A percentile compares a stretch with the other conserved stretches of the same genome.
Conservation (phyloP, 2,329 filamentous ascomycete genomes). For the Gaeumannomyces tritici region DNA sequence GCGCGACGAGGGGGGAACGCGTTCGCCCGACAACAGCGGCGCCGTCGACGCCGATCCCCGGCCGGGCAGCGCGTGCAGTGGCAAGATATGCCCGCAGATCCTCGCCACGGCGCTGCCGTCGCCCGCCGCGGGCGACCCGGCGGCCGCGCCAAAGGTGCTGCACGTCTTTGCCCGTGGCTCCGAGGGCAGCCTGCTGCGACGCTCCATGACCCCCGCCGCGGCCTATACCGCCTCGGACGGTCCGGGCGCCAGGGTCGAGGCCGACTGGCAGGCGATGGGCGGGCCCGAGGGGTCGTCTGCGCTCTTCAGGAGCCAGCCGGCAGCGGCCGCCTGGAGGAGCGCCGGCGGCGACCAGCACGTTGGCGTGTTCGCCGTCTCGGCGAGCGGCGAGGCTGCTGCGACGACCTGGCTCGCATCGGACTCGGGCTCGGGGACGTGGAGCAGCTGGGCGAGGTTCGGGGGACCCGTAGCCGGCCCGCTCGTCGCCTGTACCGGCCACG, state of each 20-base stretch:
- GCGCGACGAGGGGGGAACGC: no score
- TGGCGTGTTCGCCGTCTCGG: background rate
- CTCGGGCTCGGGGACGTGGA: no score
- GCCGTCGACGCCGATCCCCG: background rate
- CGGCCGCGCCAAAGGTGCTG: background rate
- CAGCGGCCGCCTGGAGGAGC: background rate
- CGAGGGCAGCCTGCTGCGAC: background rate
- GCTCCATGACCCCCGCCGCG: background rate
- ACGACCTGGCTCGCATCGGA: background rate
- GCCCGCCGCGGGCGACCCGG: background rate
- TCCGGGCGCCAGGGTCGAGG: background rate
- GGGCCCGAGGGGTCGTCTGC: background rate
- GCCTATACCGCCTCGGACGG: no score
- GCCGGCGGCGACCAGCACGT: background rate
- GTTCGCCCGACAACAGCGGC: background rate
- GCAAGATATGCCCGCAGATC: background rate
- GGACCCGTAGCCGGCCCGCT: background rate
- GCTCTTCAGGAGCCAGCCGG: background rate
- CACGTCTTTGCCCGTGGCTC: background rate
- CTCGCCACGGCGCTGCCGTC: background rate
- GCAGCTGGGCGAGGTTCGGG: background rate
- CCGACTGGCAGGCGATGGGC: background rate
- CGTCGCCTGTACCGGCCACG: background rate
- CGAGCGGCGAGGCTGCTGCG: background rate
- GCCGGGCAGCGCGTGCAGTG: background rate